Evolutionary conservation across 2,329 filamentous ascomycete species (phyloP), one percentile per base, ranked within the genome.

Genomic region (Fusarium marasasianum): DNA sequence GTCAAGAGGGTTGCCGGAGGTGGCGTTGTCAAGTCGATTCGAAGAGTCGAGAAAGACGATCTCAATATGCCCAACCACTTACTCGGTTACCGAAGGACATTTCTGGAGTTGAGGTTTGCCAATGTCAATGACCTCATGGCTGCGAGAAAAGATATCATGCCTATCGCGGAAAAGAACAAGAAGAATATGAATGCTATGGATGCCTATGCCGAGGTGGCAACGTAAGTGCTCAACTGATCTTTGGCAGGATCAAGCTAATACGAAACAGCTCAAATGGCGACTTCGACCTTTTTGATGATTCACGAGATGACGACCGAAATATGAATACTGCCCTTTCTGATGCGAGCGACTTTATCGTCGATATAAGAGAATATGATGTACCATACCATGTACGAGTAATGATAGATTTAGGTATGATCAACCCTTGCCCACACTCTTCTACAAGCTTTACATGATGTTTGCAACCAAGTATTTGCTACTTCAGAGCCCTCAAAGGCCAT

Each of bases 391-490:
- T 99, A 81, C 91, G 96, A 89, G 96, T 99, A 85, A 94, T 97
- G 84, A 99, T 99, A 85, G 96, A 99, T 85, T 90, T 94, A 87
- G 89, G 93, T 94, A 75, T 70, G 81, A 74, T 14, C 29, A n/a
- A 18, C 41, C 15, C 48, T 13, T 45, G 24, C 26, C 11, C 43
- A 37, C 8, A 29, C 37, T 37, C 44, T 35, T 44, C 13, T 20
- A 38, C 31, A 47, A 57, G 50, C 59, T 63, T 64, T 71, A 58
- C 33, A 96, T 95, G 96, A 98, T 98, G 96, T 89, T 93, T 93
- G 90, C 91, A 93, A 91, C 85, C 88, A 95, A 94, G 95, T 98
- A 98, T 98, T 98, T 98, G 96, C 96, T 98, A 98, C 96, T 99
- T 98, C 96, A 98, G 96, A 99, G 95, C 94, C 91, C 81, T 86